phyloP scores from a whole-genome alignment of 2,329 filamentous ascomycete species.

The Diaporthe sp. region DNA sequence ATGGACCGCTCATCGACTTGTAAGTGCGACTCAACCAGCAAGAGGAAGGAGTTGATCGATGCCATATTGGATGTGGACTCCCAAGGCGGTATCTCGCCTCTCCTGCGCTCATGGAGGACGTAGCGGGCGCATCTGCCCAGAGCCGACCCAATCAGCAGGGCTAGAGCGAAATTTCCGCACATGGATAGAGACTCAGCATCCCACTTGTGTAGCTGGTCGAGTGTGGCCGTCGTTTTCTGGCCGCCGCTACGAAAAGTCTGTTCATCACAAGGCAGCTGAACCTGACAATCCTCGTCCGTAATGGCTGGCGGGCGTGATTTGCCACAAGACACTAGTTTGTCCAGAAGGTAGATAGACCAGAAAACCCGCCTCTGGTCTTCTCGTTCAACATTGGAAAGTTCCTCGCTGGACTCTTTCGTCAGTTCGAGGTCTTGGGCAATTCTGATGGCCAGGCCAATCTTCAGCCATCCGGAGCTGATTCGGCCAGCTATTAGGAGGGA shows the following conservation, averaged over 20 bases:
- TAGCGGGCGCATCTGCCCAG: conserved; percentile 8
- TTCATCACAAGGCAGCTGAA: conserved; percentile 6
- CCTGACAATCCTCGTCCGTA: not conserved
- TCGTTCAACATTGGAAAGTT: not conserved
- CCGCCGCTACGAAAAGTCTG: not conserved
- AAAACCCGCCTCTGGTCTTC: conserved; percentile 4
- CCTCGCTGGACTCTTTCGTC: not conserved
- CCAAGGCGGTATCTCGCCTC: not conserved
- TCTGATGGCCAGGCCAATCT: conserved; percentile 12
- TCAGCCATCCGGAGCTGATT: conserved; percentile 1
- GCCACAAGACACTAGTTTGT: conserved; percentile 8
- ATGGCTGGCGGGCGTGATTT: not conserved
- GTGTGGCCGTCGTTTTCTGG: not conserved
- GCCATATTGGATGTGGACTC: not conserved
- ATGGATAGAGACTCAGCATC: not conserved
- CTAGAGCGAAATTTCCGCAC: not conserved
- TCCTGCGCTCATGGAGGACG: not conserved
- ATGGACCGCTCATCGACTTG: not conserved
- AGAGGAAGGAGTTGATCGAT: not conserved
- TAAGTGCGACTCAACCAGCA: not conserved
- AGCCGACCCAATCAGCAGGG: not conserved
- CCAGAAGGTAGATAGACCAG: conserved; percentile 13
- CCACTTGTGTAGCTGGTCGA: not conserved
- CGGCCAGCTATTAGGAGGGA: not conserved
- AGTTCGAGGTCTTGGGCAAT: conserved; percentile 8